Evolutionary conservation across 1,284 basidiomycete species (phyloP).

Genomic region (Pterulicium gracile): DNA sequence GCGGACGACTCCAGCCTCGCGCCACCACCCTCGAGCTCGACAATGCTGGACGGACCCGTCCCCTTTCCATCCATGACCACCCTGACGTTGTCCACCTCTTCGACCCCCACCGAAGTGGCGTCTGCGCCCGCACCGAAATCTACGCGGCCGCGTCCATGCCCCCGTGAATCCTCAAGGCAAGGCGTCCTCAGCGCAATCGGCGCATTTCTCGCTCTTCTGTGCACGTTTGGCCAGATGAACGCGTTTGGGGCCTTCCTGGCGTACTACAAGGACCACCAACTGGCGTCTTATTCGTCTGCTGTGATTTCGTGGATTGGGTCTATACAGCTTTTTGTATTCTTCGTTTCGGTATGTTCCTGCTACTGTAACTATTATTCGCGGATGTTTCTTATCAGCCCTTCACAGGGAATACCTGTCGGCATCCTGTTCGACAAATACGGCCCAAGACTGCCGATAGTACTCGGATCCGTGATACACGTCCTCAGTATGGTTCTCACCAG

Average conservation of each 20-base stretch:
- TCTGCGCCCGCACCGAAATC: too few relatives aligned
- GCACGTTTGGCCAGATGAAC: conserved; percentile 39
- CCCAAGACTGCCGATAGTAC: conserved; percentile 32
- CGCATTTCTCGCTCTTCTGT: conserved; percentile 35
- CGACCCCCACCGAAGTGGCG: too few relatives aligned
- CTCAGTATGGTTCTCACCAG: conserved; percentile 42
- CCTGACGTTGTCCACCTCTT: too few relatives aligned
- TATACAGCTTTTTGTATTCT: conserved; percentile 39
- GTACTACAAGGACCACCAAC: conserved; percentile 34
- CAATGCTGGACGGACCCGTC: too few relatives aligned
- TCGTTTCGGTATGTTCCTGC: conserved; percentile 29
- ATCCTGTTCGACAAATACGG: conserved; percentile 40
- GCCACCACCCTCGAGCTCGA: too few relatives aligned
- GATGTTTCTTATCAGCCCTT: conserved; percentile 3
- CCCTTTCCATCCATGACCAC: too few relatives aligned
- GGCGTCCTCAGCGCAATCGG: conserved; percentile 14
- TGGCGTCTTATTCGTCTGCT: conserved; percentile 25
- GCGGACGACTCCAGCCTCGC: too few relatives aligned
- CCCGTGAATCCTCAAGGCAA: background rate
- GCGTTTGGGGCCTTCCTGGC: conserved; percentile 41
- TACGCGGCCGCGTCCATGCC: too few relatives aligned
- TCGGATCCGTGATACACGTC: conserved; percentile 30
- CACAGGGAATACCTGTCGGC: conserved; percentile 39
- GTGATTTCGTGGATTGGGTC: conserved; percentile 44
- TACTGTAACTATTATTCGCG: background rate